These are phyloP conservation scores for Tulasnella sp. DNA, from an alignment of 768 basidiomycete species.

Conservation along the genomic window DNA sequence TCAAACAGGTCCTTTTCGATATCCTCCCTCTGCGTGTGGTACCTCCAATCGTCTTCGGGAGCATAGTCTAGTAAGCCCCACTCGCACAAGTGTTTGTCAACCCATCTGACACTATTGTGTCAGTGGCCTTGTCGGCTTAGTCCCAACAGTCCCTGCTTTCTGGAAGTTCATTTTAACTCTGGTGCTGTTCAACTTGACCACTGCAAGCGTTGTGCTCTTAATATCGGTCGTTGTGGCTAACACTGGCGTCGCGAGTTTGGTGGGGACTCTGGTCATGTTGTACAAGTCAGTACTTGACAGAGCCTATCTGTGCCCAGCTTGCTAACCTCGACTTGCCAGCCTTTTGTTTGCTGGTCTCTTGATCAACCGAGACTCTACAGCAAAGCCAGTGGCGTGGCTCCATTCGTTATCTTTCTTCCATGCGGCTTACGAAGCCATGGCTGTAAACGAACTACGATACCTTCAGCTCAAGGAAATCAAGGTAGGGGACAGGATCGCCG, in stretches of 20 bases:
- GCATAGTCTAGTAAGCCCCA: slow-evolving; percentile 66
- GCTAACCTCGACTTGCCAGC: slow-evolving; percentile 44
- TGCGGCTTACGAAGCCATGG: slow-evolving; percentile 93
- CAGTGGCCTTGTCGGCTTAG: slow-evolving; percentile 81
- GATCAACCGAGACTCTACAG: slow-evolving; percentile 87
- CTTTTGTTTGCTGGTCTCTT: slow-evolving; percentile 92
- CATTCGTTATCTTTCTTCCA: slow-evolving; percentile 97
- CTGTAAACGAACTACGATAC: slow-evolving; percentile 95
- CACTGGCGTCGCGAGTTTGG: slow-evolving; percentile 82
- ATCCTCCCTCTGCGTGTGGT: slow-evolving; percentile 91
- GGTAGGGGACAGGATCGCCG: slow-evolving; percentile 45
- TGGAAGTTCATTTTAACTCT: slow-evolving; percentile 98
- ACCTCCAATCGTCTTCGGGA: slow-evolving; percentile 91
- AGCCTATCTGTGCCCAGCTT: not conserved
- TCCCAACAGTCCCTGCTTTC: slow-evolving; percentile 82
- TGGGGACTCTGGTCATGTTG: slow-evolving; percentile 95
- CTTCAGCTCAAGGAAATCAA: slow-evolving; percentile 87
- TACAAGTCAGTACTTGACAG: slow-evolving; percentile 73
- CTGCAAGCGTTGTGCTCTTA: slow-evolving; percentile 86
- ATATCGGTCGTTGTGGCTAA: slow-evolving; percentile 86
- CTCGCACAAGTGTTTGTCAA: not conserved
- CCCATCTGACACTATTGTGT: not conserved
- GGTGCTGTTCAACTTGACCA: slow-evolving; percentile 94
- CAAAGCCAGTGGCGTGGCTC: slow-evolving; percentile 71
- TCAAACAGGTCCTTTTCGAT: slow-evolving; percentile 88